Percentiles rank a stretch among this genome's conserved stretches.
Evolutionary conservation across 2,329 filamentous ascomycete species (phyloP).

Genomic region (Macrophomina phaseolina): DNA sequence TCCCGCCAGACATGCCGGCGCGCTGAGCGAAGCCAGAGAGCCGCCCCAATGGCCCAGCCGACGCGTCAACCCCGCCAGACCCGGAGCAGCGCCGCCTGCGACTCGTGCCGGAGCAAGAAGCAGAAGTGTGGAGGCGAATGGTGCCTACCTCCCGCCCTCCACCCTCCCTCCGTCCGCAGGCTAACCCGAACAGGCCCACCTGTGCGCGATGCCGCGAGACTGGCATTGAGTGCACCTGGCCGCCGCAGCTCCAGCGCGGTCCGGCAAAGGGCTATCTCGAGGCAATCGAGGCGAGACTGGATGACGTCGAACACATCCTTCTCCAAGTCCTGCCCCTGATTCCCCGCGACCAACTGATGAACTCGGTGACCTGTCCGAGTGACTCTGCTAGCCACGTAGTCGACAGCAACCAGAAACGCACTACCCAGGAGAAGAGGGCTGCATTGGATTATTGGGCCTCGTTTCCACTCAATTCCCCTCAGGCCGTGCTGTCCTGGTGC

Average conservation of each 20-base stretch:
- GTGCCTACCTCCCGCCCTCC: conserved; percentile 8
- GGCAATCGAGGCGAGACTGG: conserved; percentile 27
- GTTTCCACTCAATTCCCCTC: conserved; percentile 26
- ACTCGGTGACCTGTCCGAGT: conserved; percentile 6
- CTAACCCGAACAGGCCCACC: conserved; percentile 19
- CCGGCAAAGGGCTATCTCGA: conserved; percentile 28
- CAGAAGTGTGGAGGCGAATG: conserved; percentile 29
- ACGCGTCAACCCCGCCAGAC: conserved; percentile 25
- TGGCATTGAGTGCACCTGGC: conserved; percentile 24
- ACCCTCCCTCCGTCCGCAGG: background rate
- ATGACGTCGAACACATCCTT: conserved; percentile 26
- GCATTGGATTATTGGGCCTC: conserved; percentile 25
- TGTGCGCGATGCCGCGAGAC: conserved; percentile 27
- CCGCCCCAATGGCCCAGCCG: conserved; percentile 19
- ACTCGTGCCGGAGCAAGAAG: conserved; percentile 26
- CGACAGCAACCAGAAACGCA: conserved; percentile 22
- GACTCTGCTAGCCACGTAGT: background rate
- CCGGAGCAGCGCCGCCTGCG: conserved; percentile 25
- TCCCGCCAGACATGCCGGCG: background rate
- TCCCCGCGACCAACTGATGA: conserved; percentile 15
- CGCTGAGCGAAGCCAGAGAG: background rate
- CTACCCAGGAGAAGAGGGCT: conserved; percentile 27
- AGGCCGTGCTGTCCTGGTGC: conserved; percentile 15
- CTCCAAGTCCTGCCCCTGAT: conserved; percentile 24
- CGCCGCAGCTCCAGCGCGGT: conserved; percentile 25